Evolutionary conservation across 768 basidiomycete species (phyloP).

Genomic region (Lactifluus volemus): DNA sequence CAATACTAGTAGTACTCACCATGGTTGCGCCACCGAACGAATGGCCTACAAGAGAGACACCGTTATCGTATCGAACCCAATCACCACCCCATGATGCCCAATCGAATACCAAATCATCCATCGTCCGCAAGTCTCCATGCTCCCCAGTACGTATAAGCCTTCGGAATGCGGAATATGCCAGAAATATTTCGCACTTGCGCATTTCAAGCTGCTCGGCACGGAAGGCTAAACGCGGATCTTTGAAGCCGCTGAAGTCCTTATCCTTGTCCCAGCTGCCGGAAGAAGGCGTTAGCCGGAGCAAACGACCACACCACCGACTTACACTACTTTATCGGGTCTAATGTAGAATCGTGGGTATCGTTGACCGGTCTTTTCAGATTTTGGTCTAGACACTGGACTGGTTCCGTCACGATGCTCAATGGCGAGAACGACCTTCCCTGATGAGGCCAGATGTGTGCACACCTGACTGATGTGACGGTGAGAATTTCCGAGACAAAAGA

Average conservation of each 20-base stretch:
- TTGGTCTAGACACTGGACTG: constrained; percentile 40
- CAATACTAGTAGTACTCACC: constrained; percentile 27
- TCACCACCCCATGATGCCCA: constrained; percentile 31
- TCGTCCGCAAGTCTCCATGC: constrained; percentile 25
- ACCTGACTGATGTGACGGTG: constrained; percentile 41
- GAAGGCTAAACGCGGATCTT: constrained; percentile 31
- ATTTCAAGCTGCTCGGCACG: constrained; percentile 63
- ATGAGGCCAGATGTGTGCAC: constrained; percentile 63
- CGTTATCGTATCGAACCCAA: constrained; percentile 27
- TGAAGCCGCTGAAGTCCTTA: constrained; percentile 22
- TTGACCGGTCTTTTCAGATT: constrained; percentile 28
- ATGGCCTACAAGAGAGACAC: constrained; percentile 41
- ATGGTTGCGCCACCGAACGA: constrained; percentile 50
- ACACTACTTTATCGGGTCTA: constrained; percentile 49
- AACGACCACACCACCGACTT: constrained; percentile 19
- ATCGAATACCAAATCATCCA: constrained; percentile 46
- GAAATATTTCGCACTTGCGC: constrained; percentile 61
- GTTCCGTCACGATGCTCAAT: constrained; percentile 83
- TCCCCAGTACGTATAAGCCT: constrained; percentile 34
- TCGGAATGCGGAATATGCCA: constrained; percentile 48
- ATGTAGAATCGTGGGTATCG: constrained; percentile 40
- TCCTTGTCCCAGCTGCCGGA: constrained; percentile 24
- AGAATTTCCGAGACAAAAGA: constrained; percentile 19
- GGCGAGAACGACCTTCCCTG: constrained; percentile 74
- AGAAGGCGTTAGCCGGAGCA: not conserved